Base-by-base conservation (phyloP, 805 yeast species). In the Metschnikowia peoriensis region DNA sequence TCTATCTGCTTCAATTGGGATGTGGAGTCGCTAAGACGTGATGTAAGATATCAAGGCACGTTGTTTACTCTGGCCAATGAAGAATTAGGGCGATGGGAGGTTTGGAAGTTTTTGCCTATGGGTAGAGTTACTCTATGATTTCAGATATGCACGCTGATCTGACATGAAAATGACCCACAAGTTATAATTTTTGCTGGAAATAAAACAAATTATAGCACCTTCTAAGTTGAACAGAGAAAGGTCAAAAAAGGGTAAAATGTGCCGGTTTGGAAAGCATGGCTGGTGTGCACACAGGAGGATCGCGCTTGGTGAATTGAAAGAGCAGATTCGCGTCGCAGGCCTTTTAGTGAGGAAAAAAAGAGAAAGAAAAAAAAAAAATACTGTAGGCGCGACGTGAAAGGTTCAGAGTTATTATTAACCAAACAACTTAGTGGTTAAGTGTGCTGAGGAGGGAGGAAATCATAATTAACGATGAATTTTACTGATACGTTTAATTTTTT, bases 241-340 rank as follows among this genome's bases (percentile, higher is more conserved):
- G 35, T 12, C 14, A 32, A 10, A 32, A 32, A 40, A 35, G 16
- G 42, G 50, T 47, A 47, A 42, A 41, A 41, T 41, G 45, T 46
- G 50, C 50, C 50, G 46, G 50, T 17, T 37, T 45, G 48, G 44
- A 49, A 48, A 17, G 47, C 47, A 44, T 27, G 47, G 16, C 35
- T 28, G 51, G 41, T 38, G 17, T 39, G 46, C 45, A 44, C 35
- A 49, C 48, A 49, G 40, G 52, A 41, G 32, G 37, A 29, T 44
- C 52, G 52, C 52, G 52, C 44, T 48, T 49, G 38, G 46, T 38
- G 2, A 37, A 47, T 27, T n/a, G 42, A 38, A 42, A 47, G 45
- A 17, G 48, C 43, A 44, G 48, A 44, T 44, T 49, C 52, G 52
- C 52, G 52, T 49, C 52, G 46, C 46, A 12, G 46, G 42, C 38